phyloP scores from a whole-genome alignment of 2,329 filamentous ascomycete species.

The Fusarium tuaranense region DNA sequence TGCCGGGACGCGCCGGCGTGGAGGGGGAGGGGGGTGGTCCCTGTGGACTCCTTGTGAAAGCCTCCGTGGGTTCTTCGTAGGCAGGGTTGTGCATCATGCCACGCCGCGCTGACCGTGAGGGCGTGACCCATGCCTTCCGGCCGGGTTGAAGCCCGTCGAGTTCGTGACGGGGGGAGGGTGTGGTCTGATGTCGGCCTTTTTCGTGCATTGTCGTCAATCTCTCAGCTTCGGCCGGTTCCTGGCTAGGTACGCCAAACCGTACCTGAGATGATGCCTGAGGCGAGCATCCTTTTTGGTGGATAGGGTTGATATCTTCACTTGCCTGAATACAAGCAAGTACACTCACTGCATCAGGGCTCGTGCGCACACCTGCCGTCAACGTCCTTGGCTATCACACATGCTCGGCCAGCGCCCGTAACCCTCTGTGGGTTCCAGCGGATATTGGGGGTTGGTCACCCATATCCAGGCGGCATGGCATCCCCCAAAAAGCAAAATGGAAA shows the following conservation, averaged over 20 bases:
- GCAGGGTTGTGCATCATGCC: conserved; percentile 42
- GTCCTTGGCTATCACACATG: neutral
- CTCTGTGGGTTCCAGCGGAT: conserved; percentile 6
- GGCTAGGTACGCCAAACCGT: neutral
- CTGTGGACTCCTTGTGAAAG: conserved; percentile 10
- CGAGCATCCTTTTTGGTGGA: neutral
- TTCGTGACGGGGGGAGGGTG: conserved; percentile 10
- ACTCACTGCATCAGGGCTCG: neutral
- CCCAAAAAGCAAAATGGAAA: neutral
- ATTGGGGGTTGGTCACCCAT: neutral
- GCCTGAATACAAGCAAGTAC: neutral
- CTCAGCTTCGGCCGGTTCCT: conserved; percentile 15
- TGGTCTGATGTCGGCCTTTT: conserved; percentile 30
- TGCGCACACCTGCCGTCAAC: conserved; percentile 20
- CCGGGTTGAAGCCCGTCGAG: conserved; percentile 13
- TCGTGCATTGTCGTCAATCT: conserved; percentile 18
- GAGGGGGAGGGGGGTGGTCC: conserved; percentile 30
- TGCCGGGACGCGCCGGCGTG: conserved; percentile 43
- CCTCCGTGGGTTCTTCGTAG: conserved; percentile 31
- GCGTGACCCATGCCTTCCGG: conserved; percentile 21
- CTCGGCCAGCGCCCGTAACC: conserved; percentile 9
- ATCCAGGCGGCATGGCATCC: neutral
- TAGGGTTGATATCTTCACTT: neutral
- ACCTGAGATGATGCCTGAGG: neutral
- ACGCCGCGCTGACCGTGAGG: conserved; percentile 32